phyloP scores from a whole-genome alignment of 2,329 filamentous ascomycete genomes.

The Amphichorda felina region DNA sequence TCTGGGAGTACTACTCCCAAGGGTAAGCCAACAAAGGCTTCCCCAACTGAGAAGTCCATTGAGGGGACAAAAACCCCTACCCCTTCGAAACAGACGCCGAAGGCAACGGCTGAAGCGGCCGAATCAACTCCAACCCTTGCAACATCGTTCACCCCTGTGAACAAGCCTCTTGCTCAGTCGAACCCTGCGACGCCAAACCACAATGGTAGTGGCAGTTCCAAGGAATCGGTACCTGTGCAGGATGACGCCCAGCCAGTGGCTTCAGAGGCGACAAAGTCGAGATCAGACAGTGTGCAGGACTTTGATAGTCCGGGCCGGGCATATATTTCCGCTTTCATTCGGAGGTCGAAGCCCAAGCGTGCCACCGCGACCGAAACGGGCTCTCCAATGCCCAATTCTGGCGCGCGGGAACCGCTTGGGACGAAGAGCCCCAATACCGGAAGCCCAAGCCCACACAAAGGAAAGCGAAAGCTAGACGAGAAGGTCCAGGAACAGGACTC shows the following conservation, averaged over 20 bases:
- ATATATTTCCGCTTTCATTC: conserved; percentile 22
- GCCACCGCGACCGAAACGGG: conserved; percentile 16
- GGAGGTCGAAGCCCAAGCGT: conserved; percentile 15
- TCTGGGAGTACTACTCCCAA: too few species aligned
- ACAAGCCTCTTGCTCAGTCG: conserved; percentile 4
- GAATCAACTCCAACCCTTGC: conserved; percentile 5
- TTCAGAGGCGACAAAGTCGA: conserved; percentile 1
- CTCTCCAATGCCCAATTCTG: conserved; percentile 14
- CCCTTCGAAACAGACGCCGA: conserved; percentile 1
- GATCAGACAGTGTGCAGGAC: background rate
- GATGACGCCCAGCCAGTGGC: background rate
- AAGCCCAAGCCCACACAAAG: conserved; percentile 16
- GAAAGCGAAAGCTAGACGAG: conserved; percentile 17
- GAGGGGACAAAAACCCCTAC: too few species aligned
- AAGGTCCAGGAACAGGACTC: conserved; percentile 12
- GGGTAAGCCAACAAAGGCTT: too few species aligned
- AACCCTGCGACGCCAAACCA: background rate
- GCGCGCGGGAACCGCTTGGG: conserved; percentile 17
- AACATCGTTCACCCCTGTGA: conserved; percentile 15
- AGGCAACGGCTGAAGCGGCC: background rate
- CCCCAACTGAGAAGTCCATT: too few species aligned
- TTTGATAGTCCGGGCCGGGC: conserved; percentile 20
- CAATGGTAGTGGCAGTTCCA: background rate
- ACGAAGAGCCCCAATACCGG: conserved; percentile 21
- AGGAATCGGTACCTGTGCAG: too few species aligned